Evolutionary conservation across 768 basidiomycete genomes (phyloP).

Genomic region (Pleurotus cornucopiae): DNA sequence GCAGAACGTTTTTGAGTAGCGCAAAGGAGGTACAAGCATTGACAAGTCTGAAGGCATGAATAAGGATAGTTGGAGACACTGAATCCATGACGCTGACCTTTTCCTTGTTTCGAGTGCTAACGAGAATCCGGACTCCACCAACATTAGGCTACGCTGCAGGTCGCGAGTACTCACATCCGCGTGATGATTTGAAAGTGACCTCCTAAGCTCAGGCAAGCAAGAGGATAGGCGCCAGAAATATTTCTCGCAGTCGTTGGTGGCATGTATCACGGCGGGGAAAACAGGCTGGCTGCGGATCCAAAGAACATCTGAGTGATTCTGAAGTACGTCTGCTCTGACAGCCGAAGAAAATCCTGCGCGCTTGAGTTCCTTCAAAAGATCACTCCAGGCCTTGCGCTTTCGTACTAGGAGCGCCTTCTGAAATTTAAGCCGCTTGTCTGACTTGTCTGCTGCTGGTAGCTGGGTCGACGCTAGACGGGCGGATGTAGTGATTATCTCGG

Average conservation of each 20-base stretch:
- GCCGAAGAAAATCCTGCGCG: constrained; percentile 69
- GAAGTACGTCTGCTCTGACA: constrained; percentile 66
- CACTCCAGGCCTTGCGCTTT: constrained; percentile 88
- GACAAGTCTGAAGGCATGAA: neutral
- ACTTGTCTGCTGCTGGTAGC: constrained; percentile 35
- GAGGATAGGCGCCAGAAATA: constrained; percentile 66
- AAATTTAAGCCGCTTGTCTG: constrained; percentile 55
- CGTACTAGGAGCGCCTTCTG: constrained; percentile 71
- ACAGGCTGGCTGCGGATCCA: constrained; percentile 68
- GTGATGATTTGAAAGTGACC: constrained; percentile 65
- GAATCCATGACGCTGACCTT: neutral
- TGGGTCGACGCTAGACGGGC: constrained; percentile 48
- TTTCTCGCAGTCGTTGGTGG: constrained; percentile 42
- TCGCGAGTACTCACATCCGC: constrained; percentile 84
- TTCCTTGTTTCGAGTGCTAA: constrained; percentile 57
- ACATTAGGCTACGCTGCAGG: constrained; percentile 70
- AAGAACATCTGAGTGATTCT: constrained; percentile 44
- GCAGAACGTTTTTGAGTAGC: constrained; percentile 19
- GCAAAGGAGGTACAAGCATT: constrained; percentile 17
- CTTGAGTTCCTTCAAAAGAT: constrained; percentile 86
- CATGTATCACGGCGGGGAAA: constrained; percentile 20
- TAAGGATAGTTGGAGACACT: neutral
- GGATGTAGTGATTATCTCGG: constrained; percentile 60
- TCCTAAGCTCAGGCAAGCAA: constrained; percentile 62
- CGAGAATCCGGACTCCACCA: constrained; percentile 76